Conservation (phyloP, 768 basidiomycete species). For the Lentinus tigrinus region DNA sequence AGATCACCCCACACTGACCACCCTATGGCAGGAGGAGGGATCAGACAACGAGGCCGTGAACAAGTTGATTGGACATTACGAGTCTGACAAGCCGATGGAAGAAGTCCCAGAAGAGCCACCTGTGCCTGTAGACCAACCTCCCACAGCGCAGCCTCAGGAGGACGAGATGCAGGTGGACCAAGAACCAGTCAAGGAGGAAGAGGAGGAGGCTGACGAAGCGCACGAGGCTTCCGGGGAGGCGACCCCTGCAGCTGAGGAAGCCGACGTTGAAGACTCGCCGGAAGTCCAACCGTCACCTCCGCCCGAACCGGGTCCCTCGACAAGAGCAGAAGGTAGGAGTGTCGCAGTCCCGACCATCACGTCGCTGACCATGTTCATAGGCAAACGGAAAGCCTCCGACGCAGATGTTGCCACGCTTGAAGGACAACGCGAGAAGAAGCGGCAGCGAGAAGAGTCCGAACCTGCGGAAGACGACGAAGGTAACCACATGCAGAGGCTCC, state of each 20-base stretch:
- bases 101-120: background rate
- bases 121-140: background rate
- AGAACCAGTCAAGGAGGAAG: background rate
- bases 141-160: background rate
- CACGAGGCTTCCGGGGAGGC: background rate
- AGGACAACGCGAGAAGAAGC: slow-evolving; percentile 53
- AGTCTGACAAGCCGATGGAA: slow-evolving; percentile 3
- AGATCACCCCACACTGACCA: background rate
- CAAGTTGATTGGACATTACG: slow-evolving; percentile 10
- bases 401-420: slow-evolving; percentile 42
- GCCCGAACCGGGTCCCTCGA: background rate
- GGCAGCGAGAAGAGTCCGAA: slow-evolving; percentile 66
- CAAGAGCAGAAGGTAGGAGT: slow-evolving; percentile 10
- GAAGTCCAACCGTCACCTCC: background rate
- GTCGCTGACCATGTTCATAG: slow-evolving; percentile 31
- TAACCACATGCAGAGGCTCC: slow-evolving; percentile 10
- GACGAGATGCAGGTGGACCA: slow-evolving; percentile 11
- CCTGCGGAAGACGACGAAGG: slow-evolving; percentile 65
- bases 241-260: background rate
- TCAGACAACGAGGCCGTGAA: slow-evolving; percentile 17
- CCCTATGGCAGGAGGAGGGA: slow-evolving; percentile 5
- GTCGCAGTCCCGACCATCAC: too few species aligned
- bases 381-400: slow-evolving; percentile 65
- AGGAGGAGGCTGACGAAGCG: background rate
- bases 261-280: background rate